Evolutionary conservation across 129 eudicot species (phyloP), one percentile per base, ranked within the genome.

Genomic region (Saposhnikovia divaricata): DNA sequence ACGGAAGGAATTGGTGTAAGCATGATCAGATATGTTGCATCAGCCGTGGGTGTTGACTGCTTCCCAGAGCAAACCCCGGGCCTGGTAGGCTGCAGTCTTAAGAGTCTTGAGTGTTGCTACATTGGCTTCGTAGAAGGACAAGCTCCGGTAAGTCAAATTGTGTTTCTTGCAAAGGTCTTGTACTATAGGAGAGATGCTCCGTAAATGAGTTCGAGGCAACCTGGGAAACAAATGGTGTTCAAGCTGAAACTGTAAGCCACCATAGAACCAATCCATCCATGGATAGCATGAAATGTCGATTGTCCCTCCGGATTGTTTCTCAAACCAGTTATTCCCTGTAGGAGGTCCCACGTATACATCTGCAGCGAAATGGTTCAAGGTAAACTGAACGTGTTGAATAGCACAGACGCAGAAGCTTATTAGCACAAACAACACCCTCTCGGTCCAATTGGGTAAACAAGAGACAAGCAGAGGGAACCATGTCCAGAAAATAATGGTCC

Each of bases 201-300:
- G 90, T 82, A 95, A 81, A 8, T 95, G 96, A 83, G 90, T 83
- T 80, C 98, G 80, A 16, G 98, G 98, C 87, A 95, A 61, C 85
- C 98, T 86, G 2, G 98, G 98, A 44, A 94, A 94, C 90, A 94
- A 81, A 80, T 94, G 98, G 78, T 94, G 98, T 74, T 94, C 98
- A 0, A 95, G 89, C 81, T 95, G 98, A 59, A 95, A 95, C 78
- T 95, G 98, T 45, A 95, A 65, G 19, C 98, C 98, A 1, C 98
- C 98, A 27, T 85, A 92, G 68, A 95, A 89, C 97, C 97, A 95
- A 85, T 95, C 98, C 98, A 95, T 95, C 76, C 78, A 81, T 13
- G 88, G 74, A 2, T 92, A 83, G 55, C 97, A 91, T 4, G 92
- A 10, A 27, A 95, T 92, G 57, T 95, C 97, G 2, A 95, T 92